Evolutionary conservation across 495 filamentous ascomycete species (phyloP).

Genomic region (Aspergillus taichungensis): DNA sequence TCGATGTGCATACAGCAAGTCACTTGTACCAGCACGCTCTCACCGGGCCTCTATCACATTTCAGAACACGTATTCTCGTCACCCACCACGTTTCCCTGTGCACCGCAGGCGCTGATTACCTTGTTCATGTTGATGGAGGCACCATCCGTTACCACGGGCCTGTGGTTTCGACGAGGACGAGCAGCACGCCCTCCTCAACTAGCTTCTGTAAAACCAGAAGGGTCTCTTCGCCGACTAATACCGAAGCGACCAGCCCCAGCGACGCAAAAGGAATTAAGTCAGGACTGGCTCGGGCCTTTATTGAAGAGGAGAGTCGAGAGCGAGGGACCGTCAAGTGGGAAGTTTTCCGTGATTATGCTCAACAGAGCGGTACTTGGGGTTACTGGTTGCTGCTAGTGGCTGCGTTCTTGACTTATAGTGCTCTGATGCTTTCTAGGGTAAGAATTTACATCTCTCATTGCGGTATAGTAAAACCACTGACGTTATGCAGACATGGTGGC

Average conservation of each 20-base stretch:
- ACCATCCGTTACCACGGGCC: conserved; percentile 38
- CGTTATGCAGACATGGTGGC: conserved; percentile 1
- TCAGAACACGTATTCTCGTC: conserved; percentile 61
- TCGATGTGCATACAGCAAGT: conserved; percentile 56
- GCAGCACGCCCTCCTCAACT: background rate
- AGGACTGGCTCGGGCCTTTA: background rate
- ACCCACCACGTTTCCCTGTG: conserved; percentile 65
- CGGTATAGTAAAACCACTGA: background rate
- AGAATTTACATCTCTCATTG: background rate
- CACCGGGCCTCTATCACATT: conserved; percentile 50
- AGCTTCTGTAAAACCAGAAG: background rate
- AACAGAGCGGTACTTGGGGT: conserved; percentile 2
- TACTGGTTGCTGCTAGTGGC: background rate
- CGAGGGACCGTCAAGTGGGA: background rate
- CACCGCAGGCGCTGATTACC: conserved; percentile 51
- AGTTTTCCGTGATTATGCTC: background rate
- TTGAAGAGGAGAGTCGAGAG: background rate
- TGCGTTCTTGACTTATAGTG: background rate
- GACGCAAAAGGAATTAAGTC: no score
- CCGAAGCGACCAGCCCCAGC: no score
- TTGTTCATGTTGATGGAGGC: conserved; percentile 56
- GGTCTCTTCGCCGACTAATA: background rate
- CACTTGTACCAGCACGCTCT: conserved; percentile 62
- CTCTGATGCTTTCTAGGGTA: conserved; percentile 2
- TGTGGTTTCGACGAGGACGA: background rate